These are phyloP conservation scores for Letharia lupina DNA, from an alignment of 495 filamentous ascomycete species.

Conservation along the genomic window DNA sequence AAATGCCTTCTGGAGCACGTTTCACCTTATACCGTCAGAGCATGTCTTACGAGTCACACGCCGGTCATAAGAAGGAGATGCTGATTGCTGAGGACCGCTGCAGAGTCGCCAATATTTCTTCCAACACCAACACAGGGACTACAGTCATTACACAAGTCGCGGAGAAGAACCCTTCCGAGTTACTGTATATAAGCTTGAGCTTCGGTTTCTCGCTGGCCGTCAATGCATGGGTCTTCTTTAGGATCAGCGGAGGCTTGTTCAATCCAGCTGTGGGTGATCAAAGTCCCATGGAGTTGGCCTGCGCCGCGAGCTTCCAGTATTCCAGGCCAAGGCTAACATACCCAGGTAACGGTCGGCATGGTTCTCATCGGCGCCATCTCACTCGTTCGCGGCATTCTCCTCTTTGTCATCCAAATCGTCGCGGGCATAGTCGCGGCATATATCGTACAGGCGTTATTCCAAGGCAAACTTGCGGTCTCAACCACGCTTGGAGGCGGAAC, in stretches of 20 bases:
- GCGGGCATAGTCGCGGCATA: constrained; percentile 49
- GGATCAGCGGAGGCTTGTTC: constrained; percentile 56
- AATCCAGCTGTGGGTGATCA: constrained; percentile 43
- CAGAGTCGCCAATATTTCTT: constrained; percentile 21
- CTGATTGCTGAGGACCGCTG: background rate
- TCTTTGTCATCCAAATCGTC: constrained; percentile 49
- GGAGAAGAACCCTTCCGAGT: constrained; percentile 24
- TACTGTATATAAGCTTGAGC: constrained; percentile 46
- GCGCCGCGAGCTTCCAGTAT: background rate
- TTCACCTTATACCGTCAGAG: too few relatives aligned
- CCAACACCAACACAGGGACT: constrained; percentile 20
- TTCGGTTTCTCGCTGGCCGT: constrained; percentile 59
- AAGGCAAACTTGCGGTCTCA: constrained; percentile 39
- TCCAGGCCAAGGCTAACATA: background rate
- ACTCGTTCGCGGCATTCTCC: constrained; percentile 39
- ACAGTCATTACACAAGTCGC: constrained; percentile 15
- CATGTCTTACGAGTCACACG: background rate
- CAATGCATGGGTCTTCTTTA: constrained; percentile 60
- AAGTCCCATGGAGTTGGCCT: background rate
- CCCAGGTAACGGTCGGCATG: constrained; percentile 34
- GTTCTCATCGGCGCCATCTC: constrained; percentile 48
- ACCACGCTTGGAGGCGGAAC: constrained; percentile 38
- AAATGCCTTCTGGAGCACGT: background rate
- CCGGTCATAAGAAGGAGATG: background rate
- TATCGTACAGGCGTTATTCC: constrained; percentile 45